Base-by-base conservation (phyloP, 2,329 filamentous ascomycete species). In the Colletotrichum sp. region DNA sequence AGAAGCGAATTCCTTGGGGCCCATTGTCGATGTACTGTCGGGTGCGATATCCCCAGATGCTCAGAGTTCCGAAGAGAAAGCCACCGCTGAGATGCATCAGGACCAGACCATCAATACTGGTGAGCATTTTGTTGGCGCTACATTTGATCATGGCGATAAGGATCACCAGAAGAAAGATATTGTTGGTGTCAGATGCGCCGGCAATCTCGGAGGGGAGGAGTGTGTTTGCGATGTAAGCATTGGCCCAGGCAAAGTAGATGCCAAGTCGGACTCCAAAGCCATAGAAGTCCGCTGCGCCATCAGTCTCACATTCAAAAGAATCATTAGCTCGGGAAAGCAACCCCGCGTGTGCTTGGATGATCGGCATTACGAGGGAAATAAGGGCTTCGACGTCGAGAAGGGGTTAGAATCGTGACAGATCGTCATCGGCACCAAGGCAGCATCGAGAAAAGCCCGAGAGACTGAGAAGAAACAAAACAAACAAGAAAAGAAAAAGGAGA, bases 221-320 rank as follows among this genome's bases (percentile, higher is more conserved):
- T 4, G 76, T 78, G 74, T 83, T 82, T 43, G 80, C 78, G 72
- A 83, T 66, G 65, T 77, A 81, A 16, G 77, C 77, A 13, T 79
- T 77, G 21, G 81, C 72, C 81, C 82, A 83, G 66, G 81, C 77
- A 57, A 82, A 81, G 77, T 83, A 84, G 72, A 84, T 77, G 26
- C 82, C 81, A 34, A 83, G 78, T 15, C 82, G 79, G 32, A 83
- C 80, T 5, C 82, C 82, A 26, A 83, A 79, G 26, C 82, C 82
- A 68, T 83, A 83, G 76, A 82, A 81, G 76, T 83, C 81, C 21
- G 78, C 72, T n/a, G 80, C 81, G 28, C 76, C 68, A 6, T 80
- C 74, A 48, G 77, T 78, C n/a, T 67, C 52, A 69, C 77, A 80
- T 72, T 59, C 43, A 5, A 43, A 18, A 12, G 10, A 15, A 36